A percentile compares a stretch with the other conserved stretches of the same genome.
Conservation (phyloP, 2,329 filamentous ascomycete genomes). For the Neofusicoccum sp. region DNA sequence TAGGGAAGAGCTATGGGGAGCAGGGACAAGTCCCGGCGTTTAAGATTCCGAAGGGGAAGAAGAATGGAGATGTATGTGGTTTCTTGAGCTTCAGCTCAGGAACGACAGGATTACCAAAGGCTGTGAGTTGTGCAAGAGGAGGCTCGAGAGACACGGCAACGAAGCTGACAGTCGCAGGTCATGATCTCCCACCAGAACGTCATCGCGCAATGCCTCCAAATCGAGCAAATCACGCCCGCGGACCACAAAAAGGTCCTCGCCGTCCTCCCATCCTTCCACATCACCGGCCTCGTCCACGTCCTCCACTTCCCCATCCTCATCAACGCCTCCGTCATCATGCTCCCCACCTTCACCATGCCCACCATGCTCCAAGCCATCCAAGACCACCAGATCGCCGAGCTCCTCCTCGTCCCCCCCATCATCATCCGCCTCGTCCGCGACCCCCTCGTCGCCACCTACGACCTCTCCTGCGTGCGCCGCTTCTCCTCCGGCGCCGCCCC, state of each 20-base stretch:
- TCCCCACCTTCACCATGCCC: slow-evolving; percentile 63
- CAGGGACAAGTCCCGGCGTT: slow-evolving; percentile 48
- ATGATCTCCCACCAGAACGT: slow-evolving; percentile 57
- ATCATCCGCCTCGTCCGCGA: slow-evolving; percentile 61
- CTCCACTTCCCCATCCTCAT: slow-evolving; percentile 62
- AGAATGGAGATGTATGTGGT: slow-evolving; percentile 56
- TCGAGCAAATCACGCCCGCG: slow-evolving; percentile 52
- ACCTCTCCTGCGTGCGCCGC: slow-evolving; percentile 54
- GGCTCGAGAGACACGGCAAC: neutral
- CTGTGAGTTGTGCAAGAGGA: slow-evolving; percentile 27
- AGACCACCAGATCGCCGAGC: slow-evolving; percentile 54
- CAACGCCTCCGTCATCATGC: slow-evolving; percentile 66
- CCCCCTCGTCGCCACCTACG: slow-evolving; percentile 54
- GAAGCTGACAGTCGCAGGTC: slow-evolving; percentile 31
- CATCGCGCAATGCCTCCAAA: slow-evolving; percentile 61
- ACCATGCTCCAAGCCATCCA: slow-evolving; percentile 54
- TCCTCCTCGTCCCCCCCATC: slow-evolving; percentile 61
- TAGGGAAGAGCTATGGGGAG: slow-evolving; percentile 43
- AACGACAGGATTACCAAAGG: slow-evolving; percentile 52
- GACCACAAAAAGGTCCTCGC: slow-evolving; percentile 54
- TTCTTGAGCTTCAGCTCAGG: slow-evolving; percentile 53
- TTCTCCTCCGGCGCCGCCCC: slow-evolving; percentile 64
- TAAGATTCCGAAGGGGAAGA: slow-evolving; percentile 52
- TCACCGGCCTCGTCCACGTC: slow-evolving; percentile 58
- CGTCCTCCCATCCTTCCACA: slow-evolving; percentile 62